These are phyloP conservation scores for Coniella lustricola DNA, from an alignment of 2,329 filamentous ascomycete species.

Conservation along the genomic window DNA sequence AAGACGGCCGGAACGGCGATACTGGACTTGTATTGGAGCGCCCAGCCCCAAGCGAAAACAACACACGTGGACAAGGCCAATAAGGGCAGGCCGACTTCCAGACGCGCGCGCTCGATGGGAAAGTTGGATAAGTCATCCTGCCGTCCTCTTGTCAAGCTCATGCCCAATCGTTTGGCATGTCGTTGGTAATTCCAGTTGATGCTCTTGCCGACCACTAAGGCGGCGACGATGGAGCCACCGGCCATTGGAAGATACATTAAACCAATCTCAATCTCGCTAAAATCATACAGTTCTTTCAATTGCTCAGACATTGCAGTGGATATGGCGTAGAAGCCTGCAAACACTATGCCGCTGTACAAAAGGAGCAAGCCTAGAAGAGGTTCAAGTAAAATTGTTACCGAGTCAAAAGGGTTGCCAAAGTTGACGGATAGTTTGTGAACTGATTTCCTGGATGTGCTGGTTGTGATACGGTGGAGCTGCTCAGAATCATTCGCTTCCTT, in stretches of 20 bases:
- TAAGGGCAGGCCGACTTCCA: constrained; percentile 44
- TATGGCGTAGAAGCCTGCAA: constrained; percentile 44
- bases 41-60: constrained; percentile 47
- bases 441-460: constrained; percentile 1
- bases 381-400: constrained; percentile 72
- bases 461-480: constrained; percentile 6
- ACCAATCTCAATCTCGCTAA: constrained; percentile 48
- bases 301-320: constrained; percentile 37
- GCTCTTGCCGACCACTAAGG: constrained; percentile 41
- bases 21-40: constrained; percentile 33
- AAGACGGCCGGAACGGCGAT: constrained; percentile 41
- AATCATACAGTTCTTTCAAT: constrained; percentile 48
- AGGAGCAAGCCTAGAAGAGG: constrained; percentile 62
- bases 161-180: constrained; percentile 45
- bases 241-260: constrained; percentile 47
- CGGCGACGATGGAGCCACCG: constrained; percentile 40
- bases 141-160: constrained; percentile 46
- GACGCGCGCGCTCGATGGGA: constrained; percentile 43
- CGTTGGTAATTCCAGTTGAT: constrained; percentile 64
- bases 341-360: constrained; percentile 36
- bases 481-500: constrained; percentile 3
- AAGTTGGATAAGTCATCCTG: constrained; percentile 42
- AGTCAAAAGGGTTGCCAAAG: constrained; percentile 83
- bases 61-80: constrained; percentile 41
- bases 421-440: constrained; percentile 33